Conservation (phyloP, 192 early-diverging fungal species). For the Pilobolus umbonatus region DNA sequence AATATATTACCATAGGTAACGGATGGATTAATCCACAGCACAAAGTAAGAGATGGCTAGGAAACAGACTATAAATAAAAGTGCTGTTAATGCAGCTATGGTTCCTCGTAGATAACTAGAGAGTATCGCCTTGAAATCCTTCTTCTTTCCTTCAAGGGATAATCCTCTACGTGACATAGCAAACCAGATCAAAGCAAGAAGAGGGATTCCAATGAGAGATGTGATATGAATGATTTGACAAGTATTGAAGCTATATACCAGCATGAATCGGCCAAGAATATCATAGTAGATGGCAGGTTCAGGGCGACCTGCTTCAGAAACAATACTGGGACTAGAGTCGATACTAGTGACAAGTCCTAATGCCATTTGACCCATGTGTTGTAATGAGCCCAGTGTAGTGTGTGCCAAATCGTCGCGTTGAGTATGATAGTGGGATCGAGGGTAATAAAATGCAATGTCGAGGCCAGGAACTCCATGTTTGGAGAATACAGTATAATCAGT, state of each 20-base stretch:
- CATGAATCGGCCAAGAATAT: constrained; percentile 42
- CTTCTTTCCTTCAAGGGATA: neutral
- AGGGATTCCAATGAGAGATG: constrained; percentile 18
- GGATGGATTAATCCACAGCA: constrained; percentile 9
- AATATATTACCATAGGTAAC: constrained; percentile 7
- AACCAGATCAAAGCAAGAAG: constrained; percentile 15
- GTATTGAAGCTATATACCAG: constrained; percentile 32
- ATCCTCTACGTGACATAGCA: neutral
- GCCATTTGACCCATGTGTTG: constrained; percentile 64
- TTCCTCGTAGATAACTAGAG: neutral
- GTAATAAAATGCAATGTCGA: constrained; percentile 65
- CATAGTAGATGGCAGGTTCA: constrained; percentile 43
- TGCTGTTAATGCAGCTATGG: constrained; percentile 1
- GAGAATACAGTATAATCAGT: constrained; percentile 68
- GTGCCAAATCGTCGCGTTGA: constrained; percentile 45
- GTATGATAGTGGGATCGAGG: constrained; percentile 64
- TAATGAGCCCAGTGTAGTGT: constrained; percentile 47
- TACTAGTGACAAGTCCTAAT: constrained; percentile 40
- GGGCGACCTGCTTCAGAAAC: constrained; percentile 22
- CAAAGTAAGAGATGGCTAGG: neutral
- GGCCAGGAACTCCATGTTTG: constrained; percentile 51
- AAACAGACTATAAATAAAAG: neutral
- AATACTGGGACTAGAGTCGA: constrained; percentile 42
- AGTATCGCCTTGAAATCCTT: neutral
- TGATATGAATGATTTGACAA: constrained; percentile 18